Base-by-base conservation (phyloP, 2,329 filamentous ascomycete species). In the Leptosphaerulina australis region DNA sequence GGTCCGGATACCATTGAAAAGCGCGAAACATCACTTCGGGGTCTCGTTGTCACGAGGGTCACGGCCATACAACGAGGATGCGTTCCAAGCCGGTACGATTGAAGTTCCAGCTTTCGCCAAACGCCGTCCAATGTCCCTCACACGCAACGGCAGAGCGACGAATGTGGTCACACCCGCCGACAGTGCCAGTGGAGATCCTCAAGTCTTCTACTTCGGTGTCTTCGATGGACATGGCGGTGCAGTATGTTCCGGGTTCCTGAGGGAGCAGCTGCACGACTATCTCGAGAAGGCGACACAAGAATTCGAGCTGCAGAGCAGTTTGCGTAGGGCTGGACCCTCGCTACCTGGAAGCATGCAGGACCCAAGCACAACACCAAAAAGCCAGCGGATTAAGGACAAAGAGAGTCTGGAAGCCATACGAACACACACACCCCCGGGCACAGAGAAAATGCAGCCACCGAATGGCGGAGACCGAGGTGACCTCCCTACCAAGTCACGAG, bases 131-230 rank as follows among this genome's bases (percentile, higher is more conserved):
- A 81, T 90, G 34, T 84, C 81, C 20, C 63, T 86, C 53, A 83
- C 79, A 17, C 60, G 74, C 24, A 56, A 63, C n/a, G 56, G 62
- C 29, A 57, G 41, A 10, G 50, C 60, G 37, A 58, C 56, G 18
- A 82, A 78, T 55, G 85, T 85, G 73, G 85, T 82, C 39, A 90
- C 83, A 18, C 84, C 80, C 8, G 90, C 90, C 5, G 88, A 90
- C 50, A 88, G 87, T 58, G 84, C 88, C 1, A 88, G 84, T 56
- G 93, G 93, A 2, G 93, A 97, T 68, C 93, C 93, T 1, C 93
- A 97, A 70, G 87, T 97, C 25, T 99, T 99, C 74, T 99, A 97
- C 73, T 99, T 97, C 79, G 92, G 84, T 1, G 86, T 97, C 1
- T 99, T 97, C 67, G 94, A 99, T 73, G 94, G 94, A 2, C 94